Evolutionary conservation across 2,329 filamentous ascomycete species (phyloP).

Genomic region (Hirsutella rhossiliensis): DNA sequence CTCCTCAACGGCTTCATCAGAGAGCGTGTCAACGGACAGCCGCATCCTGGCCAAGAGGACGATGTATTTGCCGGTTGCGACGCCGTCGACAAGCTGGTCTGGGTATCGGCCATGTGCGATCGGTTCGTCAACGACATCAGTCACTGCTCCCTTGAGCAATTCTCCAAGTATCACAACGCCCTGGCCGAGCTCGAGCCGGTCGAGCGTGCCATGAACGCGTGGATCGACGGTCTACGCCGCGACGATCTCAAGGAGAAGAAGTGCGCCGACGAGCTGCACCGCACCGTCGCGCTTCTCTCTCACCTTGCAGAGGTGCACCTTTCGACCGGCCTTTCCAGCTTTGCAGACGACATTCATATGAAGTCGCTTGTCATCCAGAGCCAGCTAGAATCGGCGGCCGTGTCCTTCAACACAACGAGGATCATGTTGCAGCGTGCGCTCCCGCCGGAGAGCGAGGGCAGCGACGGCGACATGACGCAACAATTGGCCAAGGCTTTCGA

Average conservation of each 20-base stretch:
- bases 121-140: constrained; percentile 73
- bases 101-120: constrained; percentile 72
- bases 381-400: constrained; percentile 67
- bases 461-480: constrained; percentile 56
- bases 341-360: constrained; percentile 72
- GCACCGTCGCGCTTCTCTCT: constrained; percentile 75
- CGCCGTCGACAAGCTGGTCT: constrained; percentile 73
- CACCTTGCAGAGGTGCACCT: constrained; percentile 78
- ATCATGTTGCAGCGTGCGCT: constrained; percentile 56
- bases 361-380: constrained; percentile 64
- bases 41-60: constrained; percentile 59
- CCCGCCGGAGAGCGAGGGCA: constrained; percentile 26
- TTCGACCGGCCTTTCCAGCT: constrained; percentile 53
- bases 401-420: constrained; percentile 51
- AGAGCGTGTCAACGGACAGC: constrained; percentile 59
- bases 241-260: constrained; percentile 80
- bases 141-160: constrained; percentile 66
- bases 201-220: constrained; percentile 76
- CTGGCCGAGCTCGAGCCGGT: constrained; percentile 84
- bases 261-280: constrained; percentile 68
- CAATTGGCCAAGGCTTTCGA: constrained; percentile 63
- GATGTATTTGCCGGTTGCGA: constrained; percentile 71
- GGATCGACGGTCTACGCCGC: constrained; percentile 72
- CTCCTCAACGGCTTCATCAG: constrained; percentile 68
- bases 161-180: constrained; percentile 66